Conservation (phyloP, 108 stramenopile species). For the Cylindrotheca fusiformis region DNA sequence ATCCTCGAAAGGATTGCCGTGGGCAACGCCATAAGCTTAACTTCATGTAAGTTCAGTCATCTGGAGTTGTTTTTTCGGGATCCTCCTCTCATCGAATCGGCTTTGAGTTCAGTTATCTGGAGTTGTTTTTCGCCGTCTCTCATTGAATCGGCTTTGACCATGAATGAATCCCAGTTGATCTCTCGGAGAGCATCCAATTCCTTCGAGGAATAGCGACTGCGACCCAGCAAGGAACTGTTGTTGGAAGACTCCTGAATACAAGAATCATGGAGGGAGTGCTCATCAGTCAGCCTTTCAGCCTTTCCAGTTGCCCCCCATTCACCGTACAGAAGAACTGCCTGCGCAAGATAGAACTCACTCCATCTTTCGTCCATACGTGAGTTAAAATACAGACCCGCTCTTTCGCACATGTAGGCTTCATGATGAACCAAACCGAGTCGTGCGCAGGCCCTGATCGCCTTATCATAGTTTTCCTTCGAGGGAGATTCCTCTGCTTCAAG, state of each 20-base stretch:
- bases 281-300: slow-evolving; percentile 10
- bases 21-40: no score
- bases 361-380: slow-evolving; percentile 18
- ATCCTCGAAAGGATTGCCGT: no score
- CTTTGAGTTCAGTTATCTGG: no score
- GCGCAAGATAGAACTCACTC: slow-evolving; percentile 26
- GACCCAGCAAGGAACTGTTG: slow-evolving; percentile 19
- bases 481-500: slow-evolving; percentile 31
- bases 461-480: slow-evolving; percentile 28
- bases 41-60: no score
- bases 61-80: no score
- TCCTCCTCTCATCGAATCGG: no score
- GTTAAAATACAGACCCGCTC: slow-evolving; percentile 26
- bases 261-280: slow-evolving; percentile 4
- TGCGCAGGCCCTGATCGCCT: slow-evolving; percentile 26
- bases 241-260: slow-evolving; percentile 4
- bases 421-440: slow-evolving; percentile 31
- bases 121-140: no score
- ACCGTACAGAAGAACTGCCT: slow-evolving; percentile 30
- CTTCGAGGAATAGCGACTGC: slow-evolving; percentile 23
- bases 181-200: slow-evolving; percentile 11
- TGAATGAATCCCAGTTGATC: slow-evolving; percentile 9
- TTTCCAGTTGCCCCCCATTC: slow-evolving; percentile 53
- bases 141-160: no score
- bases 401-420: slow-evolving; percentile 34